Base-by-base conservation (phyloP, 805 yeast species). In the Huiozyma naganishii region DNA sequence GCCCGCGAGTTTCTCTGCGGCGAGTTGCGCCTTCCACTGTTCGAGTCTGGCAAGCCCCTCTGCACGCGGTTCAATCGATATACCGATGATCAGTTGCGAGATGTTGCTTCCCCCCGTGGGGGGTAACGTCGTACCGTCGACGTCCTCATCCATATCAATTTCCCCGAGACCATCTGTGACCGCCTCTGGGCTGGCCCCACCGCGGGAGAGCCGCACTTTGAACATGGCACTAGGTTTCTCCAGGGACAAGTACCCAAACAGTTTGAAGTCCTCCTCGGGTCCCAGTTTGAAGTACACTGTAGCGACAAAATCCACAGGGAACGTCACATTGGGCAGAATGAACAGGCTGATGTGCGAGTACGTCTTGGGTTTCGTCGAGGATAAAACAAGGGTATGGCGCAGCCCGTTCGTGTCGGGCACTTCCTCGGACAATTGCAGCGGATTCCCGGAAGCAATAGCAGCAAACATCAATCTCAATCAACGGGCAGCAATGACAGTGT, bases 151-250 rank as follows among this genome's bases (percentile, higher is more conserved):
- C 68, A 76, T 72, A 45, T 71, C 76, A 52, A 76, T 69, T 48
- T 77, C 84, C 39, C 79, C 83, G 6, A 72, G 55, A 23, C 74
- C 74, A 46, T 64, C 67, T 37, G 8, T 39, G 38, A 10, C 32
- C 10, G 8, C 38, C 32, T 9, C 42, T 44, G 12, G 41, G 6
- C 11, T 11, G 17, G 32, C 28, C n/a, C 46, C 40, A 27, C 45
- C 48, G 4, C n/a, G 3, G 9, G 33, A 30, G 12, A 62, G 43
- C 57, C 80, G 85, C 46, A 90, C 74, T 56, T 81, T 83, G 69
- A 84, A 92, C 3, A 92, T 92, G 0, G 97, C 95, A 46, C 95
- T 84, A 33, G 94, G 97, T 59, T 90, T 92, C 33, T 63, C 66
- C 0, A 71, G 64, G 38, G 74, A 73, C 28, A 83, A 56, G 9